Evolutionary conservation across 352 stramenopile species (phyloP).

Genomic region (Pythium aphanidermatum): DNA sequence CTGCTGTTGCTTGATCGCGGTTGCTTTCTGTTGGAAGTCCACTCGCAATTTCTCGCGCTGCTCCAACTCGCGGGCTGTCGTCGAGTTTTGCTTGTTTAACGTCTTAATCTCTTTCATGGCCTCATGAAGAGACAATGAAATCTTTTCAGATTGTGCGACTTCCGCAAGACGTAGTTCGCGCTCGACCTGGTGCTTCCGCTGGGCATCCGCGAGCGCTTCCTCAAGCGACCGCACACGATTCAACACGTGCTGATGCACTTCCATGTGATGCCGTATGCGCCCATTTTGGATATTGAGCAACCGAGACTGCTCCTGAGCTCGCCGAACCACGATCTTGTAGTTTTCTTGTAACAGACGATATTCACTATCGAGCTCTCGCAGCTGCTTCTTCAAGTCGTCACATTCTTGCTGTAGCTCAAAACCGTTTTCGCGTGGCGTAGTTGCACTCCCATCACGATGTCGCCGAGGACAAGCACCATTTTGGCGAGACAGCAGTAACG

Average conservation of each 20-base stretch:
- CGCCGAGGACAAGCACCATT: too few species aligned
- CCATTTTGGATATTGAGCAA: constrained; percentile 54
- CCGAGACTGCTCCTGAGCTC: constrained; percentile 60
- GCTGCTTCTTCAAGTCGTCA: constrained; percentile 18
- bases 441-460: too few species aligned
- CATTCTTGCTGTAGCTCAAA: constrained; percentile 24
- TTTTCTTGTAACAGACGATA: constrained; percentile 38
- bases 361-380: constrained; percentile 22
- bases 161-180: constrained; percentile 43
- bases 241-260: constrained; percentile 57
- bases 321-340: constrained; percentile 47
- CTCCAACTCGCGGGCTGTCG: constrained; percentile 34
- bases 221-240: constrained; percentile 42
- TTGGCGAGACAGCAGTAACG: too few species aligned
- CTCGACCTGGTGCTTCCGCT: constrained; percentile 42
- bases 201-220: constrained; percentile 27
- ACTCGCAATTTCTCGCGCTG: constrained; percentile 49
- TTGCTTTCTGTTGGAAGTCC: constrained; percentile 47
- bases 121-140: constrained; percentile 43
- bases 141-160: constrained; percentile 44
- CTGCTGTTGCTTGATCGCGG: constrained; percentile 41
- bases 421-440: too few species aligned
- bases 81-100: constrained; percentile 42
- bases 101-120: constrained; percentile 43
- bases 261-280: constrained; percentile 40